These are phyloP conservation scores for Aphanomyces euteiches DNA, from an alignment of 352 stramenopile genomes.

Conservation along the genomic window DNA sequence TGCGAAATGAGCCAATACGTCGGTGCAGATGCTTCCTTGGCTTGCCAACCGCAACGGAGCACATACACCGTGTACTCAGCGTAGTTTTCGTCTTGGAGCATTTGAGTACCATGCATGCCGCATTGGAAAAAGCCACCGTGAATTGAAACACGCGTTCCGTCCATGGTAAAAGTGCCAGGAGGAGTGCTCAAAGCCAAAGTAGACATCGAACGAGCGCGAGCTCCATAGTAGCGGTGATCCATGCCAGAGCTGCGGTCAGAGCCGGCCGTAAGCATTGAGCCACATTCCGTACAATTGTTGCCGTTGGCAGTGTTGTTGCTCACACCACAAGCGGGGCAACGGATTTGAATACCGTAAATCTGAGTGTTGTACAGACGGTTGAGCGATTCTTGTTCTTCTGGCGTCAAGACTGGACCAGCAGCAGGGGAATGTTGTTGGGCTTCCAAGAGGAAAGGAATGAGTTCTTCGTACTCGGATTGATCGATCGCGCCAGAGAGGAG, in stretches of 20 bases:
- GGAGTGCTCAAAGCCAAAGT: conserved; percentile 65
- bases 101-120: conserved; percentile 81
- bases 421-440: conserved; percentile 41
- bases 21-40: conserved; percentile 49
- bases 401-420: conserved; percentile 61
- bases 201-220: conserved; percentile 58
- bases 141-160: conserved; percentile 74
- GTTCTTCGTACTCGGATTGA: conserved; percentile 81
- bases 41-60: conserved; percentile 77
- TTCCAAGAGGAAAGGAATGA: conserved; percentile 84
- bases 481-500: conserved; percentile 76
- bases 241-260: conserved; percentile 42
- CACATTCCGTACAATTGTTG: conserved; percentile 84
- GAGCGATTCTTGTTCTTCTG: conserved; percentile 79
- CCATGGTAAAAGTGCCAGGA: conserved; percentile 70
- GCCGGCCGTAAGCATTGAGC: conserved; percentile 72
- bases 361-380: conserved; percentile 68
- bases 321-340: conserved; percentile 75
- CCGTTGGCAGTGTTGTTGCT: conserved; percentile 87
- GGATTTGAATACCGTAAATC: conserved; percentile 83
- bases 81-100: conserved; percentile 87
- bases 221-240: conserved; percentile 58
- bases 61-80: conserved; percentile 87
- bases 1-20: conserved; percentile 70
- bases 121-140: conserved; percentile 82